Percentiles rank a stretch among this genome's conserved stretches.
Conservation (phyloP, 257 asterid genomes). For the Fraxinus pennsylvanica region DNA sequence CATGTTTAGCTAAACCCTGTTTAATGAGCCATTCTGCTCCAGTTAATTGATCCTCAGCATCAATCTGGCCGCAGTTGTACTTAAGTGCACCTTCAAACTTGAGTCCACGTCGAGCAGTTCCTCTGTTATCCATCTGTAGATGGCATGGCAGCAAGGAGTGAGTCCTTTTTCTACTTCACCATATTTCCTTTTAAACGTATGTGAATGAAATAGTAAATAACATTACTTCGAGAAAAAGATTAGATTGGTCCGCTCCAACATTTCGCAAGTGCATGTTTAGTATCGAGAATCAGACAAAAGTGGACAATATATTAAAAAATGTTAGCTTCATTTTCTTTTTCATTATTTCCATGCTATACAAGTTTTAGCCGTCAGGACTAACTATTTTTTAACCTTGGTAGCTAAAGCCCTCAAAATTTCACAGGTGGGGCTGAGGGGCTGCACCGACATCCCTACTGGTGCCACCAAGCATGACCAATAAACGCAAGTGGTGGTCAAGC, state of each 20-base stretch:
- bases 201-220: background rate
- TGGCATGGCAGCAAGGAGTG: conserved; percentile 18
- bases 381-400: background rate
- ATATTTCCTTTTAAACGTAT: background rate
- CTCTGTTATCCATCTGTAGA: conserved; percentile 91
- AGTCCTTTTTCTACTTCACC: background rate
- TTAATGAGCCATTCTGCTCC: conserved; percentile 87
- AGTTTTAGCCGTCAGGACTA: background rate
- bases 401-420: background rate
- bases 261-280: background rate
- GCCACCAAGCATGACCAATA: background rate
- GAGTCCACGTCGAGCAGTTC: conserved; percentile 89
- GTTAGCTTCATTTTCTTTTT: background rate
- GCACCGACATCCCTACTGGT: background rate
- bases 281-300: background rate
- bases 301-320: background rate
- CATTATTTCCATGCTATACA: background rate
- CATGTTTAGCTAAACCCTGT: conserved; percentile 59
- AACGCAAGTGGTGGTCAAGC: background rate
- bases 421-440: background rate
- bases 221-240: background rate
- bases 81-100: conserved; percentile 80
- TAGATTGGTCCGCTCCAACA: background rate
- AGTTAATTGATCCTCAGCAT: conserved; percentile 74
- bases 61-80: conserved; percentile 70